phyloP scores from a whole-genome alignment of 1,139 yeast genomes.

The Blastobotrys indianensis region DNA sequence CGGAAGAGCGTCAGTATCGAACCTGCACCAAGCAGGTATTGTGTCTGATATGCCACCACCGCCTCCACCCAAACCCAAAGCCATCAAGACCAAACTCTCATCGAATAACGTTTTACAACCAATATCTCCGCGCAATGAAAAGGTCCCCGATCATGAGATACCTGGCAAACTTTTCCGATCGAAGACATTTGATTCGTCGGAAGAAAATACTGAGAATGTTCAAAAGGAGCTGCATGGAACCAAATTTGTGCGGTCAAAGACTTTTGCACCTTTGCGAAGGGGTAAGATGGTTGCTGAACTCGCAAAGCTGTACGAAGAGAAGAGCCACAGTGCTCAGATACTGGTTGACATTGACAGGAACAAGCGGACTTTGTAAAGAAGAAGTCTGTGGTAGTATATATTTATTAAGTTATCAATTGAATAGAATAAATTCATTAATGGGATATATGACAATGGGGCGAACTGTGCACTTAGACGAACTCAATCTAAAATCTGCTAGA shows the following conservation, averaged over 20 bases:
- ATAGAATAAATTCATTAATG: background rate
- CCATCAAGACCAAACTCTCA: no score
- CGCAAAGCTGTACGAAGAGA: constrained; percentile 32
- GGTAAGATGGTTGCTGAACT: constrained; percentile 29
- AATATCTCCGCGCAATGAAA: no score
- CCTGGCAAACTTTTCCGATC: no score
- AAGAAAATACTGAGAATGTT: no score
- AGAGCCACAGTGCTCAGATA: constrained; percentile 22
- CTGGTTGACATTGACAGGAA: constrained; percentile 20
- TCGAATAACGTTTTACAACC: no score
- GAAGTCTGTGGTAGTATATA: no score
- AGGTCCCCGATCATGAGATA: no score
- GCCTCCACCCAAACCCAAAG: constrained; percentile 4
- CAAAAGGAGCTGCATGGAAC: no score
- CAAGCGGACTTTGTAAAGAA: background rate
- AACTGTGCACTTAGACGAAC: no score
- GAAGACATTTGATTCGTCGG: no score
- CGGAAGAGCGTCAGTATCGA: constrained; percentile 1
- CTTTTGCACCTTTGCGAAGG: constrained; percentile 11
- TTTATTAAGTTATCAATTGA: no score
- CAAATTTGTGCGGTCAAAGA: constrained; percentile 3
- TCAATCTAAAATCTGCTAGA: no score
- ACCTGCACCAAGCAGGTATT: constrained; percentile 1
- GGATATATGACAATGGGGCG: constrained; percentile 28
- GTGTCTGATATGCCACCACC: constrained; percentile 12